Percentiles rank a stretch among this genome's conserved stretches.
Evolutionary conservation across 2,329 filamentous ascomycete species (phyloP).

Genomic region (Teratosphaeria zuluensis): DNA sequence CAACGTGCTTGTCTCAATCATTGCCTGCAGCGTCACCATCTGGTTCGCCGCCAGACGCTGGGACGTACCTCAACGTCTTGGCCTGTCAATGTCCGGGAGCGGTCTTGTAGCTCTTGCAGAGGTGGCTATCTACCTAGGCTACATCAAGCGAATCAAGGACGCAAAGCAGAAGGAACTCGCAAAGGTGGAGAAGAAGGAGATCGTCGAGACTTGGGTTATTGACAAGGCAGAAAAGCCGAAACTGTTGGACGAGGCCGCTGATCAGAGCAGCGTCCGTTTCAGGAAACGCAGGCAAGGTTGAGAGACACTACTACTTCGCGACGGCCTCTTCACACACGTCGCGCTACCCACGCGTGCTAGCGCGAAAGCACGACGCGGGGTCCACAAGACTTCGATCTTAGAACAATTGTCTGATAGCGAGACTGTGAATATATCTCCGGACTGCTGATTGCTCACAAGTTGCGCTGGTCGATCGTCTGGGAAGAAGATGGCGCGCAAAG

Average conservation of each 20-base stretch:
- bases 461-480: not conserved
- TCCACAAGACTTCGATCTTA: not conserved
- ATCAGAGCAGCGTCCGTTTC: conserved; percentile 23
- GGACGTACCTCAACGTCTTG: conserved; percentile 60
- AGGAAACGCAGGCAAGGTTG: conserved; percentile 37
- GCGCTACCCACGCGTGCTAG: conserved; percentile 13
- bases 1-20: conserved; percentile 80
- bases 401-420: not conserved
- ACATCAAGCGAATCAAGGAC: conserved; percentile 60
- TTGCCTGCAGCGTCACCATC: conserved; percentile 66
- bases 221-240: conserved; percentile 19
- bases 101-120: conserved; percentile 64
- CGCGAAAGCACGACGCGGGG: conserved; percentile 8
- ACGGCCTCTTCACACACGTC: not conserved
- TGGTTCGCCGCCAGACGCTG: conserved; percentile 73
- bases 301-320: conserved; percentile 4
- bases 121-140: conserved; percentile 66
- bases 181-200: conserved; percentile 55
- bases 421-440: not conserved
- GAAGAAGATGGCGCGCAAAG: conserved; percentile 22
- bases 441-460: not conserved
- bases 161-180: conserved; percentile 54
- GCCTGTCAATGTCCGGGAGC: conserved; percentile 61
- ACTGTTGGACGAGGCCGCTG: conserved; percentile 4
- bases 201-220: conserved; percentile 62